Evolutionary conservation across 345 rosid species (phyloP), one percentile per base, ranked within the genome.

Genomic region (Eucalyptus microcorys): DNA sequence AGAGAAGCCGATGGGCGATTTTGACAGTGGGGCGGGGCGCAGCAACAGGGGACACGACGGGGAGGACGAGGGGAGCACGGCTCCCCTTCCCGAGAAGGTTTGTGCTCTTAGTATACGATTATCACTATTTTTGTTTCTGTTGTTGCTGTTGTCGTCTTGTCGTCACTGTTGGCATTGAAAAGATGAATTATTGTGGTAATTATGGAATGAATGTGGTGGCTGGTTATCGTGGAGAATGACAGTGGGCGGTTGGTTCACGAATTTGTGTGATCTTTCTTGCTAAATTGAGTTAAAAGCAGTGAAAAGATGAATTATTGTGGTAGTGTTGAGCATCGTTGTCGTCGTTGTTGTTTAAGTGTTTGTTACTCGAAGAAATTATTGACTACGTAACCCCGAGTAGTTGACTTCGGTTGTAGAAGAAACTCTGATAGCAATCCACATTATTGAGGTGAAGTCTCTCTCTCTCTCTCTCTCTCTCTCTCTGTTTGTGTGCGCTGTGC

Each of bases 61-160:
- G 11, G 96, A 94, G 32, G 96, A 95, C 43, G 96, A 94, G 81
- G 95, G 94, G 64, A 88, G 88, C 90, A 86, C 95, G 26, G 92
- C 89, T 15, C 96, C 96, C 4, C 87, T 95, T 42, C 96, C 97
- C 5, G 95, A 93, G 86, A 94, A 90, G 94, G 97, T 95, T 85
- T 30, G 57, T 24, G 79, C 57, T 89, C 59, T 24, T 37, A 84
- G 45, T 66, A 22, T 19, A 24, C 40, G n/a, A 34, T 86, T 40
- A 21, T 86, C 13, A 32, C 49, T 59, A 34, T 87, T 9, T 61
- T 43, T 45, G 30, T 64, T 27, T 8, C 12, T 87, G 79, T n/a
- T n/a, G 30, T 66, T 5, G 66, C 32, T 19, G 37, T 34, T n/a
- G 61, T 86, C 21, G 61, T 32, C 61, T 86, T 86, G 40, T 53